Evolutionary conservation across 148 eudicot species (phyloP).

Genomic region (Tetragonia tetragonoides): DNA sequence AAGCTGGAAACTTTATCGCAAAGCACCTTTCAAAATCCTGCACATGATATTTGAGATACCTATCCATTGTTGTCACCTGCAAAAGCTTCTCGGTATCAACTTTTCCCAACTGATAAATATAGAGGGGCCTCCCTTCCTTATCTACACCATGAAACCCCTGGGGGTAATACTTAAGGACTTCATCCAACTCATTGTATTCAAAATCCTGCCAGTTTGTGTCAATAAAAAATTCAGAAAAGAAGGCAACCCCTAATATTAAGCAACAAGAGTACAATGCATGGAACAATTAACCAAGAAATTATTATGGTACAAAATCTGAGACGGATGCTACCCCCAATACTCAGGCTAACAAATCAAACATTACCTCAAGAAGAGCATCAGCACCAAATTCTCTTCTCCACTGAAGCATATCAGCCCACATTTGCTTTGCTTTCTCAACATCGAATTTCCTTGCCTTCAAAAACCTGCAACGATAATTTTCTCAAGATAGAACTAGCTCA

Average conservation of each 20-base stretch:
- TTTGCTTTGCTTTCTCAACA: slow-evolving; percentile 58
- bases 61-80: slow-evolving; percentile 79
- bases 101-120: slow-evolving; percentile 76
- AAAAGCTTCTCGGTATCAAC: slow-evolving; percentile 68
- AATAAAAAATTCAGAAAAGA: not conserved
- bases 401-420: slow-evolving; percentile 87
- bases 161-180: slow-evolving; percentile 65
- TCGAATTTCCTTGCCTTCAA: slow-evolving; percentile 85
- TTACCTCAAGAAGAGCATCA: slow-evolving; percentile 74
- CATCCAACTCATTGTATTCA: slow-evolving; percentile 66
- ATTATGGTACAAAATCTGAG: too few relatives aligned
- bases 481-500: too few relatives aligned
- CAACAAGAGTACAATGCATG: not conserved
- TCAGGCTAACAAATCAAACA: not conserved
- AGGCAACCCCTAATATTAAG: not conserved
- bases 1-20: slow-evolving; percentile 74
- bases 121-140: slow-evolving; percentile 86
- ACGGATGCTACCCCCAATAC: not conserved
- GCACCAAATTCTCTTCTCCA: slow-evolving; percentile 83
- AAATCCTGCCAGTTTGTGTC: slow-evolving; percentile 50
- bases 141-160: slow-evolving; percentile 92
- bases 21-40: slow-evolving; percentile 78
- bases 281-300: too few relatives aligned
- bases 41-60: slow-evolving; percentile 73
- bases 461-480: slow-evolving; percentile 44